These are phyloP conservation scores for Leccinum pachyderme DNA, from an alignment of 1,284 basidiomycete genomes.

Conservation along the genomic window DNA sequence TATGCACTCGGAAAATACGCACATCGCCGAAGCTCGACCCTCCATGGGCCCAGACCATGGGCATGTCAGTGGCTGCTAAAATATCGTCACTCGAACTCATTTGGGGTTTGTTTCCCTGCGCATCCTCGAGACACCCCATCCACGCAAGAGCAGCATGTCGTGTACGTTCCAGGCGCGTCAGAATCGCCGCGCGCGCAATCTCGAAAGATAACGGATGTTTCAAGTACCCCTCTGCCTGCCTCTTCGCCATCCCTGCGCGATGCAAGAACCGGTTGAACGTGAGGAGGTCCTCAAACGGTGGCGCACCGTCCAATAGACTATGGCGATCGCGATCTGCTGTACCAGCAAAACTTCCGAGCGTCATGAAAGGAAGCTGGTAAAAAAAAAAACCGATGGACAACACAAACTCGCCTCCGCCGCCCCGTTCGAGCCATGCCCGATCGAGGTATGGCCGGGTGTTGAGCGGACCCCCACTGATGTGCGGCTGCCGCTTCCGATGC, in stretches of 20 bases:
- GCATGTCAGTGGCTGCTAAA: constrained; percentile 5
- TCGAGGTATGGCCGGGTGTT: constrained; percentile 54
- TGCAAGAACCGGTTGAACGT: neutral
- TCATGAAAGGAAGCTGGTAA: constrained; percentile 50
- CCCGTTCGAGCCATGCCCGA: constrained; percentile 43
- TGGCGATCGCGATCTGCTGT: neutral
- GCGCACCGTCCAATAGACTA: constrained; percentile 36
- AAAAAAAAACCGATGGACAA: constrained; percentile 45
- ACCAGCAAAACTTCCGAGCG: constrained; percentile 34
- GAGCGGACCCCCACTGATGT: constrained; percentile 44
- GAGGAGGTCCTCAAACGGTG: constrained; percentile 32
- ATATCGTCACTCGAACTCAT: neutral
- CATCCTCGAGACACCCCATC: neutral
- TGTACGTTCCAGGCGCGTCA: constrained; percentile 26
- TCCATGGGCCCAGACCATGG: constrained; percentile 6
- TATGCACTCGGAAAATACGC: neutral
- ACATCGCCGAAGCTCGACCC: constrained; percentile 18
- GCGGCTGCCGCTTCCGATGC: constrained; percentile 47
- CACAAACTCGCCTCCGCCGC: constrained; percentile 35
- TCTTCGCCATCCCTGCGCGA: neutral
- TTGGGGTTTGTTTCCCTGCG: neutral
- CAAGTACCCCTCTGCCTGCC: neutral
- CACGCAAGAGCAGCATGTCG: constrained; percentile 21
- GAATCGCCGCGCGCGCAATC: constrained; percentile 21
- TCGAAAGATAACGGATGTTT: neutral